phyloP scores from a whole-genome alignment of 2,329 filamentous ascomycete species.

The Cyclaneusma minus region DNA sequence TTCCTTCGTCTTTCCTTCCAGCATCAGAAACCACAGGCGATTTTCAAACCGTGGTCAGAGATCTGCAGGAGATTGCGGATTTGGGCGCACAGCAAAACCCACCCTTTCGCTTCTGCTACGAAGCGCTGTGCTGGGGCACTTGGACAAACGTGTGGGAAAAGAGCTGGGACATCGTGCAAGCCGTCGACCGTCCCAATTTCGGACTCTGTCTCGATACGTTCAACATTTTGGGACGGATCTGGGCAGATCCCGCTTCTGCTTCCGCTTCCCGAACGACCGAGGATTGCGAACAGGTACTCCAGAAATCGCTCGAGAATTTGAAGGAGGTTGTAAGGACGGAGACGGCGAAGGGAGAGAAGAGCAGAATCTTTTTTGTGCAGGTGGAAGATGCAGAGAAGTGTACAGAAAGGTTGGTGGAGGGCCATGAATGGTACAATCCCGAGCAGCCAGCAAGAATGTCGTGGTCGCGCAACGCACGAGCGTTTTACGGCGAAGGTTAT shows the following conservation, averaged over 20 bases:
- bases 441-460: constrained; percentile 53
- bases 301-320: constrained; percentile 37
- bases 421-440: constrained; percentile 40
- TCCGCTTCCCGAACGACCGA: too few species aligned
- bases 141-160: constrained; percentile 56
- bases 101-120: constrained; percentile 52
- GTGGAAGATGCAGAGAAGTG: constrained; percentile 60
- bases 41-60: constrained; percentile 38
- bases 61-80: constrained; percentile 51
- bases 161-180: constrained; percentile 51
- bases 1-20: constrained; percentile 54
- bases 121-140: constrained; percentile 59
- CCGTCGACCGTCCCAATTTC: constrained; percentile 55
- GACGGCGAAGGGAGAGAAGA: constrained; percentile 11
- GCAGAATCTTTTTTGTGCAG: constrained; percentile 55
- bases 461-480: constrained; percentile 62
- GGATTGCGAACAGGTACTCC: constrained; percentile 36
- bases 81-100: constrained; percentile 41
- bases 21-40: constrained; percentile 27
- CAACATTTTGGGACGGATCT: constrained; percentile 59
- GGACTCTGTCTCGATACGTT: constrained; percentile 67
- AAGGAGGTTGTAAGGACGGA: constrained; percentile 16
- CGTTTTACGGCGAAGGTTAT: constrained; percentile 47
- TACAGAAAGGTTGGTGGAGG: constrained; percentile 34
- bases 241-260: constrained; percentile 47